Conservation (phyloP, 2,329 filamentous ascomycete genomes). For the Exophiala dermatitidis region DNA sequence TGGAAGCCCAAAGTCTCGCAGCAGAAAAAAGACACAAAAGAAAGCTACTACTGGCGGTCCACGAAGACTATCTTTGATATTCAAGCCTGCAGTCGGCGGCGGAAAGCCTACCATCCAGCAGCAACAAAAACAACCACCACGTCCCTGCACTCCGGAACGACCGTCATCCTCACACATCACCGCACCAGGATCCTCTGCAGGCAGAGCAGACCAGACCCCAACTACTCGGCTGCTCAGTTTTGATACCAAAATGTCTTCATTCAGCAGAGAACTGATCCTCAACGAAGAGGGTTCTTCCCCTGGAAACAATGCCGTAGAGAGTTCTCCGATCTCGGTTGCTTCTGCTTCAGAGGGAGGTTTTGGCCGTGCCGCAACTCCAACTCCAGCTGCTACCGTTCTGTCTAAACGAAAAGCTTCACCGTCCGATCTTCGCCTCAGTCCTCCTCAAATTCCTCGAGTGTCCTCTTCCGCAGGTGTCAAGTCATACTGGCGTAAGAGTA, state of each 20-base stretch:
- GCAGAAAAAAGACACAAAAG: not conserved
- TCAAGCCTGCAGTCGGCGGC: not conserved
- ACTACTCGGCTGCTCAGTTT: too few relatives aligned
- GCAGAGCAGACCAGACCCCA: too few relatives aligned
- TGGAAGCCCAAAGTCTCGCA: not conserved
- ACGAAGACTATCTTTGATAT: not conserved
- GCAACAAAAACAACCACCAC: too few relatives aligned
- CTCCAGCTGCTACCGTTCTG: not conserved
- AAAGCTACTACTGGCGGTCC: not conserved
- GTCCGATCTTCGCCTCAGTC: conserved; percentile 2
- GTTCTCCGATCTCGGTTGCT: too few relatives aligned
- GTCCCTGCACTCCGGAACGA: too few relatives aligned
- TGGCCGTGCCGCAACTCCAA: not conserved
- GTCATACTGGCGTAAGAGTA: not conserved
- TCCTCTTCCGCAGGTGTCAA: not conserved
- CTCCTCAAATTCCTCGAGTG: conserved; percentile 1
- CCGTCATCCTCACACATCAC: not conserved
- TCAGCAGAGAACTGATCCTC: not conserved
- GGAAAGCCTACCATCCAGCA: not conserved
- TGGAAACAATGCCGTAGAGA: not conserved
- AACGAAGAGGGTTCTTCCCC: not conserved
- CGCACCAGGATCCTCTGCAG: not conserved
- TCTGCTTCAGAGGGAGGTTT: too few relatives aligned
- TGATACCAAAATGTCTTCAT: not conserved
- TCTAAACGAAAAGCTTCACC: conserved; percentile 12